Percentiles rank a stretch among this genome's conserved stretches.
These are phyloP conservation scores for Porphyrellus cyaneotinctus DNA, from an alignment of 768 basidiomycete genomes.

Conservation along the genomic window DNA sequence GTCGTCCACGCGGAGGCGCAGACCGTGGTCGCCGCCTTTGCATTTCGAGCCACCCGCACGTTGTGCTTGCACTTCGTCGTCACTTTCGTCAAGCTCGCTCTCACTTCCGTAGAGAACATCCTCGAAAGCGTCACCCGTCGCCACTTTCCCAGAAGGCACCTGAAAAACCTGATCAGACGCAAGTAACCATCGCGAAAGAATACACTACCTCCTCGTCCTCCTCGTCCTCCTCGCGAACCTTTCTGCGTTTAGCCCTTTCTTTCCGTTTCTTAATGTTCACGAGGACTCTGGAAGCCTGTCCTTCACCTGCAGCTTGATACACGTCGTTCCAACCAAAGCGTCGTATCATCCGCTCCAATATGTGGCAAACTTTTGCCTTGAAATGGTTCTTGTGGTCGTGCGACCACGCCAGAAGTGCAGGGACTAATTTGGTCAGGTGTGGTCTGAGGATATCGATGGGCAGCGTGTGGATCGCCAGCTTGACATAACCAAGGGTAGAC, in stretches of 20 bases:
- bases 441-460: slow-evolving; percentile 68
- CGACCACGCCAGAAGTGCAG: slow-evolving; percentile 84
- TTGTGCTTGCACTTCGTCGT: slow-evolving; percentile 46
- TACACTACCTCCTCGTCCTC: slow-evolving; percentile 49
- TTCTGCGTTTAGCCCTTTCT: slow-evolving; percentile 89
- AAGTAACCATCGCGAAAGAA: background rate
- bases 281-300: slow-evolving; percentile 84
- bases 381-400: slow-evolving; percentile 99
- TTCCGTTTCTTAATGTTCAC: slow-evolving; percentile 95
- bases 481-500: slow-evolving; percentile 91
- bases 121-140: slow-evolving; percentile 87
- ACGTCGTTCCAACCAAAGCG: slow-evolving; percentile 88
- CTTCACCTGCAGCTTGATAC: slow-evolving; percentile 66
- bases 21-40: slow-evolving; percentile 40
- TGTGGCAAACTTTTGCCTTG: slow-evolving; percentile 93
- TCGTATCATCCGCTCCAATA: slow-evolving; percentile 92
- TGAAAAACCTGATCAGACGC: slow-evolving; percentile 23
- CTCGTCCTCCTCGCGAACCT: slow-evolving; percentile 53
- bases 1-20: slow-evolving; percentile 78
- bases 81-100: slow-evolving; percentile 76
- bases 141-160: slow-evolving; percentile 45
- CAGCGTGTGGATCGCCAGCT: slow-evolving; percentile 86
- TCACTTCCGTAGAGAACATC: slow-evolving; percentile 97
- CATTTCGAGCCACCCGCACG: slow-evolving; percentile 33
- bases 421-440: slow-evolving; percentile 73